Conservation (phyloP, 2,329 filamentous ascomycete species). For the Ceratocystis alfenasii region DNA sequence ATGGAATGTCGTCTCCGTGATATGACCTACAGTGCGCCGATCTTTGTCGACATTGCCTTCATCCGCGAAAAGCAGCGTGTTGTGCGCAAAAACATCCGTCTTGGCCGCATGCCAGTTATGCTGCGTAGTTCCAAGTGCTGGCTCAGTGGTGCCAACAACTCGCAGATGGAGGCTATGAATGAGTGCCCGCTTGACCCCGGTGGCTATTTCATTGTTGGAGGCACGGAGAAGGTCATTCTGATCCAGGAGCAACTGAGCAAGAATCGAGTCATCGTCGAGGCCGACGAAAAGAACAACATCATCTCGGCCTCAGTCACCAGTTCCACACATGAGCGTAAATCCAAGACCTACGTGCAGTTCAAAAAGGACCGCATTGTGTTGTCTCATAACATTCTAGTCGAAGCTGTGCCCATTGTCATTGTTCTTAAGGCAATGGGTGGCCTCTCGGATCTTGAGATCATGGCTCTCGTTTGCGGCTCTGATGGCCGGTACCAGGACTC, state of each 20-base stretch:
- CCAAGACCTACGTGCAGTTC: slow-evolving; percentile 87
- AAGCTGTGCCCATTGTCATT: slow-evolving; percentile 91
- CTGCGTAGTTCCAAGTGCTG: slow-evolving; percentile 89
- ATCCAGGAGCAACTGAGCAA: slow-evolving; percentile 99
- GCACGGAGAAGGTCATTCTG: slow-evolving; percentile 95
- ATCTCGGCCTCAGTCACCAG: slow-evolving; percentile 94
- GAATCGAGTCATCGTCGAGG: slow-evolving; percentile 95
- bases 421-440: slow-evolving; percentile 88
- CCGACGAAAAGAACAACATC: slow-evolving; percentile 79
- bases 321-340: slow-evolving; percentile 95
- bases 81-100: slow-evolving; percentile 61
- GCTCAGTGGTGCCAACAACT: slow-evolving; percentile 68
- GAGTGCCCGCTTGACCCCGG: slow-evolving; percentile 94
- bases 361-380: slow-evolving; percentile 89
- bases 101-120: slow-evolving; percentile 94
- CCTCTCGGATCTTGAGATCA: slow-evolving; percentile 86
- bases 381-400: slow-evolving; percentile 83
- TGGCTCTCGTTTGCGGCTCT: slow-evolving; percentile 77
- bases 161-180: slow-evolving; percentile 81
- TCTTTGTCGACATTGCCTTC: slow-evolving; percentile 85
- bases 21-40: slow-evolving; percentile 94
- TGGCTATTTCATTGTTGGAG: slow-evolving; percentile 94
- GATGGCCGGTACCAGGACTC: slow-evolving; percentile 87
- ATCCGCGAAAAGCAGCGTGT: slow-evolving; percentile 67
- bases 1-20: slow-evolving; percentile 95